Conservation (phyloP, 768 basidiomycete genomes). For the Tricholoma bakamatsutake region DNA sequence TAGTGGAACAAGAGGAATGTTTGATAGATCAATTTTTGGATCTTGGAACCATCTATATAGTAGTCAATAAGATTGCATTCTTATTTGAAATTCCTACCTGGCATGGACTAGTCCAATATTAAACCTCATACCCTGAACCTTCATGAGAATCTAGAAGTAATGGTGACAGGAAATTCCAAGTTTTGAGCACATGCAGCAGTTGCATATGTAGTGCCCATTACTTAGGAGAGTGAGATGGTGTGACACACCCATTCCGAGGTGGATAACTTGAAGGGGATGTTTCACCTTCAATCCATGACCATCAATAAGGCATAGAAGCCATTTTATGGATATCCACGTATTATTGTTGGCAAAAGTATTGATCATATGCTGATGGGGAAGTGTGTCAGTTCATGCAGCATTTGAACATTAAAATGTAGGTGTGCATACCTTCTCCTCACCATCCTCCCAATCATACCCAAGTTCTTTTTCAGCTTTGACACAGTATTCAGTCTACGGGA, state of each 20-base stretch:
- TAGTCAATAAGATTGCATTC: neutral
- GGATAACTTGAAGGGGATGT: conserved; percentile 16
- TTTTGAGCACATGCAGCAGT: conserved; percentile 23
- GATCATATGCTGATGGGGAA: conserved; percentile 1
- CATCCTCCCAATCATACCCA: conserved; percentile 14
- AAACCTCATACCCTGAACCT: conserved; percentile 15
- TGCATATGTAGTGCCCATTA: conserved; percentile 18
- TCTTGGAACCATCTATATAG: conserved; percentile 14
- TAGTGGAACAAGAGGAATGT: neutral
- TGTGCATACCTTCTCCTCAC: conserved; percentile 15
- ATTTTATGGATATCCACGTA: conserved; percentile 17
- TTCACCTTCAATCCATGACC: conserved; percentile 10
- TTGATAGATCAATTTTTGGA: conserved; percentile 3
- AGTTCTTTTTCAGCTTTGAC: conserved; percentile 5
- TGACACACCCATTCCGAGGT: conserved; percentile 6
- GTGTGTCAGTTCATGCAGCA: neutral
- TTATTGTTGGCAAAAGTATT: conserved; percentile 20
- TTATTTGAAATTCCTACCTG: conserved; percentile 7
- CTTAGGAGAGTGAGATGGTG: conserved; percentile 19
- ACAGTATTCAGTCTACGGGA: neutral
- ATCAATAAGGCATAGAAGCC: conserved; percentile 16
- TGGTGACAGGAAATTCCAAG: conserved; percentile 22
- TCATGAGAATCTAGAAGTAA: conserved; percentile 13
- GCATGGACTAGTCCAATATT: conserved; percentile 18
- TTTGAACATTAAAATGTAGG: no score